Conservation (phyloP, 768 basidiomycete genomes). For the Myochromella boudieri region DNA sequence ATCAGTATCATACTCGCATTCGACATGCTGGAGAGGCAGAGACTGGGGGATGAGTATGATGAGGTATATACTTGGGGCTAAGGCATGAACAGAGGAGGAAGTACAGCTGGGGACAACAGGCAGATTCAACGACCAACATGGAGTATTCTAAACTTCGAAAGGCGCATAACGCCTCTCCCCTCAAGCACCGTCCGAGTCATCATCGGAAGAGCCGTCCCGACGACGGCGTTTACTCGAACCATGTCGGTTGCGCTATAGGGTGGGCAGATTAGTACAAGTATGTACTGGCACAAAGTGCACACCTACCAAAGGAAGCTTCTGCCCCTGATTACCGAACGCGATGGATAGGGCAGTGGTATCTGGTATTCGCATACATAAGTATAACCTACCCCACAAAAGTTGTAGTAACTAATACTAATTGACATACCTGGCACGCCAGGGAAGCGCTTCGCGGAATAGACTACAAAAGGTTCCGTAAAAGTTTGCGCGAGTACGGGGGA, state of each 20-base stretch:
- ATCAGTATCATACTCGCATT: slow-evolving; percentile 31
- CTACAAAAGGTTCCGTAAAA: slow-evolving; percentile 81
- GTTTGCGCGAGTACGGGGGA: slow-evolving; percentile 83
- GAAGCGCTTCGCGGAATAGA: slow-evolving; percentile 92
- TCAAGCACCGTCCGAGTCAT: slow-evolving; percentile 61
- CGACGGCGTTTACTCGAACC: slow-evolving; percentile 68
- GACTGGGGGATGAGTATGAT: slow-evolving; percentile 28
- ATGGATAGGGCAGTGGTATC: slow-evolving; percentile 90
- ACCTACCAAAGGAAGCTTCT: slow-evolving; percentile 82
- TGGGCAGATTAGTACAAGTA: slow-evolving; percentile 19
- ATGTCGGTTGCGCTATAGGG: slow-evolving; percentile 73
- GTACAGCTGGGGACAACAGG: slow-evolving; percentile 8
- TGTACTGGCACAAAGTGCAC: slow-evolving; percentile 15
- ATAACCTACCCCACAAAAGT: no score
- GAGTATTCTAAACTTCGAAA: background rate
- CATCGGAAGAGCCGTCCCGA: slow-evolving; percentile 62
- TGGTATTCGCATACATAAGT: slow-evolving; percentile 25
- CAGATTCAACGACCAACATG: slow-evolving; percentile 6
- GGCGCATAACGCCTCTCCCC: background rate
- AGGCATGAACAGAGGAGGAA: slow-evolving; percentile 1
- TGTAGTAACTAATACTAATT: slow-evolving; percentile 20
- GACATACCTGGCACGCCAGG: slow-evolving; percentile 85
- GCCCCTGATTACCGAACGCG: slow-evolving; percentile 86
- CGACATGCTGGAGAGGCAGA: slow-evolving; percentile 28
- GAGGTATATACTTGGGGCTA: slow-evolving; percentile 28